Evolutionary conservation across 1,284 basidiomycete species (phyloP), one percentile per base, ranked within the genome.

Genomic region (Trichosporon sp.): DNA sequence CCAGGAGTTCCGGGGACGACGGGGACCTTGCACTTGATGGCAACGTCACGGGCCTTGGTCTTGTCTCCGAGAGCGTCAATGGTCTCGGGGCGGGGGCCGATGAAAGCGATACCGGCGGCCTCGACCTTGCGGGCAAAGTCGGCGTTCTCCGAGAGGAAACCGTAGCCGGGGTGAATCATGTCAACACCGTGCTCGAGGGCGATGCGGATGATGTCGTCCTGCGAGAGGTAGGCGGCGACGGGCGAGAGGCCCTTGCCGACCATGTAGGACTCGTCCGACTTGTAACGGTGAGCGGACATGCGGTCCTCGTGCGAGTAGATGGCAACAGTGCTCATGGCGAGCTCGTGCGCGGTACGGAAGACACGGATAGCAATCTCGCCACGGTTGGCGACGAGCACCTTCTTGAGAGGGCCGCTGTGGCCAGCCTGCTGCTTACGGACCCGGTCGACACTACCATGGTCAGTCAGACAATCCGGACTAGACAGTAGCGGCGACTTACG

Each of bases 361-460:
- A 99, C 94, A 79, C 96, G 91, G 75, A 99, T 95, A 32, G 96
- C 96, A 79, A 99, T 99, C 89, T 99, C 95, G 77, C 95, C 94
- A 73, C 94, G 89, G 82, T 97, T 97, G 65, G 95, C 95, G 71
- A 98, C 94, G 33, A 95, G 86, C 76, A 95, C 90, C 84, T 95
- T 95, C 64, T 92, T 94, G 72, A 95, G 83, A 5, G 91, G 92
- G 10, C 93, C 92, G 68, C 87, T 86, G 79, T 94, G 91, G 36
- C 93, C 93, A 5, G 93, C 93, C 59, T 91, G 86, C 83, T 92
- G 95, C 75, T 92, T 87, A 71, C 93, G 87, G 85, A 96, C 90
- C 37, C 90, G 89, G 78, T 92, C 87, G 74, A 96, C 95, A 69
- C 89, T 94, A 79, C 88, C 7, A 25, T 34, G 36, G 60, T 63